Conservation (phyloP, 2,329 filamentous ascomycete species). For the Monilinia fructicola region DNA sequence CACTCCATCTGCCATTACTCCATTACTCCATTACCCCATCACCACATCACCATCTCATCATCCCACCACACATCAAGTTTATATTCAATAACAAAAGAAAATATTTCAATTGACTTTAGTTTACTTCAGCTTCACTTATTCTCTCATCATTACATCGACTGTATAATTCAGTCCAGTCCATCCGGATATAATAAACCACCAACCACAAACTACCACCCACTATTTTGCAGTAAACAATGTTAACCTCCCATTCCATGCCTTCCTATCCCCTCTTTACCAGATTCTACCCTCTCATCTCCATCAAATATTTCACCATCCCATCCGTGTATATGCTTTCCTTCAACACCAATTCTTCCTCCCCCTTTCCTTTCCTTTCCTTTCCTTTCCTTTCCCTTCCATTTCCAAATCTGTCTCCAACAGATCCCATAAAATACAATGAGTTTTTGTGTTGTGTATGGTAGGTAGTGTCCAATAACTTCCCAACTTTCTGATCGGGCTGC, state of each 20-base stretch:
- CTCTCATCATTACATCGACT: slow-evolving; percentile 20
- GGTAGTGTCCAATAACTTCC: slow-evolving; percentile 8
- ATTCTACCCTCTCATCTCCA: background rate
- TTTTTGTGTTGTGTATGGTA: slow-evolving; percentile 7
- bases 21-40: background rate
- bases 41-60: background rate
- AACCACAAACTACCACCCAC: slow-evolving; percentile 4
- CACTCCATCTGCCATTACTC: too few species aligned
- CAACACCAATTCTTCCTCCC: slow-evolving; percentile 1
- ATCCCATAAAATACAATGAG: slow-evolving; percentile 11
- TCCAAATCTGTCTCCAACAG: slow-evolving; percentile 3
- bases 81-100: background rate
- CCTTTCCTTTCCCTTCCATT: background rate
- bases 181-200: slow-evolving; percentile 16
- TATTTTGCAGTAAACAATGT: slow-evolving; percentile 7
- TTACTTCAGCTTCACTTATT: slow-evolving; percentile 1
- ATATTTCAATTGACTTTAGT: slow-evolving; percentile 5
- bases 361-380: too few species aligned
- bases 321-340: background rate
- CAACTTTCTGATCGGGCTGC: background rate
- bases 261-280: background rate
- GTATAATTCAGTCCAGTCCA: background rate
- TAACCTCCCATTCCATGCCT: background rate
- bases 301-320: background rate
- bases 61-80: background rate